These are phyloP conservation scores for Cicer bijugum DNA, from an alignment of 306 rosid genomes.

Conservation along the genomic window DNA sequence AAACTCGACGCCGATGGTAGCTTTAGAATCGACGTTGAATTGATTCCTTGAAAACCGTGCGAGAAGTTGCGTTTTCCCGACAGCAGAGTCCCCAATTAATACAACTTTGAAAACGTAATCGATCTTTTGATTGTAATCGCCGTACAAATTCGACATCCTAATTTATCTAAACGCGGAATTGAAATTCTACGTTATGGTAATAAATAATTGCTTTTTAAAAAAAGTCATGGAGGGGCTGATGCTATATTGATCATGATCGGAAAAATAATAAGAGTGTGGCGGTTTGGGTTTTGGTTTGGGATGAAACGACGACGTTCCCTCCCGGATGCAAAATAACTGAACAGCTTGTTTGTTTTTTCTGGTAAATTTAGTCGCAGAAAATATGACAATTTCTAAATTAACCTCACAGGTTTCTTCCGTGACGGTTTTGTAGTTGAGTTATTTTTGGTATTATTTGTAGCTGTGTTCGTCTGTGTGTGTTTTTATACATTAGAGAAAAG, in stretches of 20 bases:
- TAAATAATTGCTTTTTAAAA: no score
- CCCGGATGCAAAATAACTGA: background rate
- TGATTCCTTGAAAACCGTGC: slow-evolving; percentile 78
- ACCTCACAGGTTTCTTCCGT: background rate
- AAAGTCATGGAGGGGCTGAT: background rate
- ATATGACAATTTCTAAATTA: background rate
- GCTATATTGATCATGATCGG: no score
- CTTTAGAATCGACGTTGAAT: slow-evolving; percentile 73
- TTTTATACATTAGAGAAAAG: slow-evolving; percentile 28
- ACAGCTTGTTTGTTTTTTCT: background rate
- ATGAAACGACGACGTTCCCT: slow-evolving; percentile 3
- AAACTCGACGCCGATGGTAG: slow-evolving; percentile 75
- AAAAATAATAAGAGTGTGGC: no score
- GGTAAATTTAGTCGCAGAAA: background rate
- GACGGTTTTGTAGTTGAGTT: background rate
- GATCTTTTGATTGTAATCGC: slow-evolving; percentile 62
- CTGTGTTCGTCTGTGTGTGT: slow-evolving; percentile 46
- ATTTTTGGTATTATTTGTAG: background rate
- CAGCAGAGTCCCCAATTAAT: slow-evolving; percentile 84
- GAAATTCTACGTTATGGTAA: background rate
- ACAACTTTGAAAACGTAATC: slow-evolving; percentile 88
- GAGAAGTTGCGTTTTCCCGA: slow-evolving; percentile 79
- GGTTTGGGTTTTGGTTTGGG: slow-evolving; percentile 22
- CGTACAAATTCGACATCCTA: slow-evolving; percentile 49
- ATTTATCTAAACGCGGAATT: slow-evolving; percentile 10